Evolutionary conservation across 495 filamentous ascomycete species (phyloP).

Genomic region (Penicillium steckii): DNA sequence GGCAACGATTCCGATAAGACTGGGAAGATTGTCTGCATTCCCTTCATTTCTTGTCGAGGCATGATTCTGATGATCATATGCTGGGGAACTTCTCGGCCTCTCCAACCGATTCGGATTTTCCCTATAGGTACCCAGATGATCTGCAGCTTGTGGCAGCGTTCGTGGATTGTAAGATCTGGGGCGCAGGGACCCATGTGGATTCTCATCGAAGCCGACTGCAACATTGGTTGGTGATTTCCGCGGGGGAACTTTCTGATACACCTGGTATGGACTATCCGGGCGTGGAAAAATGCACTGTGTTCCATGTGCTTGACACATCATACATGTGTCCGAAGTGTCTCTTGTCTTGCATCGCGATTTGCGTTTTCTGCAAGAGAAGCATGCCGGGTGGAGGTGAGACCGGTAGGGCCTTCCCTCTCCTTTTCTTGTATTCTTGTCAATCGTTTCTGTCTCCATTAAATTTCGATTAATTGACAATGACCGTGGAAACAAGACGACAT

Average conservation of each 20-base stretch:
- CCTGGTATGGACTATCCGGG: neutral
- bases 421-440: neutral
- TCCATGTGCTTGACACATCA: constrained; percentile 27
- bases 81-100: neutral
- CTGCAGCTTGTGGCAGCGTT: neutral
- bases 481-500: neutral
- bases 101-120: neutral
- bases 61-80: neutral
- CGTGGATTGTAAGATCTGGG: neutral
- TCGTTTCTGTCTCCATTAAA: neutral
- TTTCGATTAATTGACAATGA: neutral
- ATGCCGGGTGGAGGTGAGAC: constrained; percentile 25
- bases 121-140: neutral
- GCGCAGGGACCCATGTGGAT: neutral
- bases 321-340: constrained; percentile 10
- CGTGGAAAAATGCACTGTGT: constrained; percentile 25
- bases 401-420: constrained; percentile 17
- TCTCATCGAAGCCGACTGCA: neutral
- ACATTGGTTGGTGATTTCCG: constrained; percentile 10
- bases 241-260: neutral
- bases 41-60: neutral
- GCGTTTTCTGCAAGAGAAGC: constrained; percentile 24
- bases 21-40: constrained; percentile 2
- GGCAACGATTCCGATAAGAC: constrained; percentile 12
- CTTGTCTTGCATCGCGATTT: constrained; percentile 25